Evolutionary conservation across 139 green algal species (phyloP), one percentile per base, ranked within the genome.

Genomic region (Zygnema circumcarinatum): DNA sequence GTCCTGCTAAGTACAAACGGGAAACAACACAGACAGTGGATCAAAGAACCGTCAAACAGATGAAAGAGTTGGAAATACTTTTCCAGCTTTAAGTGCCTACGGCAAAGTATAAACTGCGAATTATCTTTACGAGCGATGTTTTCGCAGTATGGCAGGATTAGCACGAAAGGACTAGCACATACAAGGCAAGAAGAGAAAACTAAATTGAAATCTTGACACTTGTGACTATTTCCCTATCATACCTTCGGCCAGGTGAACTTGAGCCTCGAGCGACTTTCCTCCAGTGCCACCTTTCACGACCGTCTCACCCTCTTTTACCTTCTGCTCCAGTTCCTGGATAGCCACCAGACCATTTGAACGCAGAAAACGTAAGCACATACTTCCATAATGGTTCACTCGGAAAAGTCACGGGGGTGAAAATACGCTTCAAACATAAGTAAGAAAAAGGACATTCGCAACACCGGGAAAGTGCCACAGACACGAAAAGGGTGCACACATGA

Each of bases 211-310:
- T n/a, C n/a, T n/a, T n/a, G n/a, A n/a, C n/a, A n/a, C n/a, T n/a
- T n/a, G n/a, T n/a, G n/a, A n/a, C n/a, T n/a, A n/a, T n/a, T n/a
- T n/a, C n/a, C n/a, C 47, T 25, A 62, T 78, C 16, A 38, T 20
- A 78, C 79, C 79, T 76, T 85, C 79, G 2, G 79, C 79, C 25
- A 85, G 79, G 35, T 85, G 79, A 38, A 85, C 16, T 67, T 85
- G 79, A 35, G 79, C 79, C 7, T 85, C 79, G 2, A 85, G 36
- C 33, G 2, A 74, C 41, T 85, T 85, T 16, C 79, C 79, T 42
- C 79, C 79, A 2, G 79, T 85, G 39, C 79, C 79, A 36, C 79
- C 79, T 2, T 78, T 36, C 79, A 85, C 79, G 2, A 85, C 35
- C 29, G 79, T 85, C 32, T 85, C 79, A 22, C 79, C 79, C 22